Base-by-base conservation (phyloP, 371 early-diverging fungal species). In the Blakeslea trispora region DNA sequence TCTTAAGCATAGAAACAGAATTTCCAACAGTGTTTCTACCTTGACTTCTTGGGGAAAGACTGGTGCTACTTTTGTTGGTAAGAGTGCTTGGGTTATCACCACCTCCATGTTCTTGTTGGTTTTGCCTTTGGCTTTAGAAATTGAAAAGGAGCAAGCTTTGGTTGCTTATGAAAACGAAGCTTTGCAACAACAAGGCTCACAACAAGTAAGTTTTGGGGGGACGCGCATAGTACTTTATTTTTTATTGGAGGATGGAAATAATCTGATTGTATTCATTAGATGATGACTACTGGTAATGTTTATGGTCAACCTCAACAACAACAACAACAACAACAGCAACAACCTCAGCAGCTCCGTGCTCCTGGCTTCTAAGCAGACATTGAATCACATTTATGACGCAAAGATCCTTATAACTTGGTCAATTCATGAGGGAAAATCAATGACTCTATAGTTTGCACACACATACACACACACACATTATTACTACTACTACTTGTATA, bases 11-110 rank as follows among this genome's bases (percentile, higher is more conserved):
- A 87, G 91, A 63, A 74, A 77, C 51, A 68, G 78, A 24, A 57
- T 91, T 17, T 66, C 82, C 2, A 72, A 79, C 42, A 66, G 72
- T 32, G 75, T 76, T 21, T 71, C 81, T 14, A 72, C 79, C 9
- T 61, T 86, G 45, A 79, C 70, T 21, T 77, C 73, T 45, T 81
- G 82, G 77, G 81, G 85, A 42, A 76, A 75, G 60, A 69, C 81
- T 15, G 80, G 84, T 22, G 70, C 79, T 44, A 72, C 79, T 10
- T 78, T 89, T 69, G 74, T 84, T 19, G 91, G 91, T 41, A 87
- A 88, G 74, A 74, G 86, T 39, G 87, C 87, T 21, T 91, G 92
- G 92, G 85, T 91, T n/a, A 69, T 90, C 13, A 86, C 90, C 19
- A 91, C 91, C 9, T 85, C 84, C 49, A 90, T 89, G 66, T 66